Percentiles rank a stretch among this genome's conserved stretches.
Evolutionary conservation across 2,329 filamentous ascomycete species (phyloP).

Genomic region (Monosporascus sp.): DNA sequence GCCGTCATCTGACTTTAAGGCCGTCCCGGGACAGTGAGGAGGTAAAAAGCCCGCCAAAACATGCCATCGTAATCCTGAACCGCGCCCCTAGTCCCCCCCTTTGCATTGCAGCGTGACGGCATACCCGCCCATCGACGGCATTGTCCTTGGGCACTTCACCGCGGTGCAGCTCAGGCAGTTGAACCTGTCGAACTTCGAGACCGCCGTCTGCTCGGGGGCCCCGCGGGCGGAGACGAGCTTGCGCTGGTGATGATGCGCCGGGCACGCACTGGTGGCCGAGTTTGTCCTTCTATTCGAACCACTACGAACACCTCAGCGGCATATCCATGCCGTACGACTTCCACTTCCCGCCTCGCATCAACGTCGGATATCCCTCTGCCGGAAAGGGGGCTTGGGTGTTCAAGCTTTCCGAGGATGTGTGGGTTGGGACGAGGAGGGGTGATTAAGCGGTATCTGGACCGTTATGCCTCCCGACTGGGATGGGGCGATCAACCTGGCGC

Average conservation of each 20-base stretch:
- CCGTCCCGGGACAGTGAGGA: too few species aligned
- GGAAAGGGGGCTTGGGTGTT: background rate
- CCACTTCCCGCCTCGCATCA: background rate
- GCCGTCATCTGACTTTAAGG: too few species aligned
- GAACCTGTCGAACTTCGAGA: background rate
- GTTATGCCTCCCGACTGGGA: background rate
- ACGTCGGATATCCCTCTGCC: background rate
- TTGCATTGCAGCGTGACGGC: background rate
- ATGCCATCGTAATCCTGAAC: background rate
- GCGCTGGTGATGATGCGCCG: background rate
- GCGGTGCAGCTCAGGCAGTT: conserved; percentile 1
- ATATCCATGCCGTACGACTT: background rate
- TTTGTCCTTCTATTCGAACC: background rate
- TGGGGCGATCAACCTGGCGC: background rate
- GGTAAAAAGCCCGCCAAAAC: too few species aligned
- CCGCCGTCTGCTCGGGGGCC: background rate
- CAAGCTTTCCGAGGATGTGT: background rate
- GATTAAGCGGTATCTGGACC: background rate
- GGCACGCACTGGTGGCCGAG: background rate
- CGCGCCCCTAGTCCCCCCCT: background rate
- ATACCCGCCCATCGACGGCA: background rate
- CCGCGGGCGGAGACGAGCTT: background rate
- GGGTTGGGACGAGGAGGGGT: background rate
- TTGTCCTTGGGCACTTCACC: background rate
- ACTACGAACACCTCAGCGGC: background rate